Conservation (phyloP, 352 stramenopile genomes). For the Phytopythium aichiense region DNA sequence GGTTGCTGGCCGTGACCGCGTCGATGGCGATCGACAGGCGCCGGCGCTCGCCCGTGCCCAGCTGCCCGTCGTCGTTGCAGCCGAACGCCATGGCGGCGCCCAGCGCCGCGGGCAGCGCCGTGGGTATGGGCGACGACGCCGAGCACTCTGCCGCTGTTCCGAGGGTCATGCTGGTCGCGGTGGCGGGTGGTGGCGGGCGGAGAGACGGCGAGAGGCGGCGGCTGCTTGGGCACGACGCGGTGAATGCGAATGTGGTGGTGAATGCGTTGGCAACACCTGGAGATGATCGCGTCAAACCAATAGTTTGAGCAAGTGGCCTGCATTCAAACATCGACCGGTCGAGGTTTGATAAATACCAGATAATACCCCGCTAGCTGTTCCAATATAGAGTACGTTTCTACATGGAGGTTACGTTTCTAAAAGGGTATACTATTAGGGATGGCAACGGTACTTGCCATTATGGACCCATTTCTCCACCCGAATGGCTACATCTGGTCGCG, state of each 20-base stretch:
- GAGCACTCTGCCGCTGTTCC: not conserved
- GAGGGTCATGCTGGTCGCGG: not conserved
- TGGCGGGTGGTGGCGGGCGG: not conserved
- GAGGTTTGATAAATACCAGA: no score
- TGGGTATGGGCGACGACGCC: not conserved
- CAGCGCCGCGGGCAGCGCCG: not conserved
- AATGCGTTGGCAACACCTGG: not conserved
- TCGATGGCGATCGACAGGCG: slow-evolving; percentile 52
- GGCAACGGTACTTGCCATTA: not conserved
- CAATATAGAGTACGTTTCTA: not conserved
- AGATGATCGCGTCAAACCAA: no score
- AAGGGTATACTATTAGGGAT: not conserved
- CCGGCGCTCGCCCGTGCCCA: slow-evolving; percentile 66
- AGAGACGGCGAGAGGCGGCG: not conserved
- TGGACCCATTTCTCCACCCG: not conserved
- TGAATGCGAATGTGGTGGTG: slow-evolving; percentile 9
- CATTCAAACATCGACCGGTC: no score
- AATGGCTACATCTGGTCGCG: slow-evolving; percentile 3
- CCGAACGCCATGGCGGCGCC: slow-evolving; percentile 66
- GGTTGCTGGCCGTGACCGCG: slow-evolving; percentile 72
- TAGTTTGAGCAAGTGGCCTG: no score
- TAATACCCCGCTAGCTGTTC: no score
- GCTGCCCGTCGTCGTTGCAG: slow-evolving; percentile 82
- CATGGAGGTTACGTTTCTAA: not conserved
- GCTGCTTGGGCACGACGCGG: slow-evolving; percentile 1